These are phyloP conservation scores for Neurospora africana DNA, from an alignment of 495 filamentous ascomycete genomes.

Conservation along the genomic window DNA sequence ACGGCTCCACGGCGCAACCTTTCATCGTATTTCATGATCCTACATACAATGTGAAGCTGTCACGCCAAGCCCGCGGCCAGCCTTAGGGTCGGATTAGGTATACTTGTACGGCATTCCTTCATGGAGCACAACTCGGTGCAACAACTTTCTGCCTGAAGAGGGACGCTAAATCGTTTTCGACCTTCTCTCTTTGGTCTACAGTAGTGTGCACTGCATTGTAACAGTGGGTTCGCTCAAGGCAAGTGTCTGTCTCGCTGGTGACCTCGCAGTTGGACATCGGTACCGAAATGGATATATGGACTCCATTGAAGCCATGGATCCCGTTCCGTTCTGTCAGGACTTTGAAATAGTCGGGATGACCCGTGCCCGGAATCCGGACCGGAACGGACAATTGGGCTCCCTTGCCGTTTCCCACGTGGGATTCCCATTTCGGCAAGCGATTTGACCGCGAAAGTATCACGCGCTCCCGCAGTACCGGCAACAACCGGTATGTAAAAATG, in stretches of 20 bases:
- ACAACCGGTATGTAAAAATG: background rate
- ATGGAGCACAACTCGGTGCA: background rate
- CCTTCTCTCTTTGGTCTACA: background rate
- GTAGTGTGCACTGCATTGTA: background rate
- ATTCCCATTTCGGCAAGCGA: background rate
- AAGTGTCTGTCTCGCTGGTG: background rate
- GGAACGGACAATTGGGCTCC: background rate
- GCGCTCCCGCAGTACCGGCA: background rate
- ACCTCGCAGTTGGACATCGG: background rate
- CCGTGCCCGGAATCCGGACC: background rate
- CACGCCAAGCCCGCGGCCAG: background rate
- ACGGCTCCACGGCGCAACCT: background rate
- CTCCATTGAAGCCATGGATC: background rate
- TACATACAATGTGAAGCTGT: background rate
- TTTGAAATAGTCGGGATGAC: background rate
- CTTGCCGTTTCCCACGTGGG: background rate
- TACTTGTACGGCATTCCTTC: background rate
- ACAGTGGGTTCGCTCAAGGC: background rate
- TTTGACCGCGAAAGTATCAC: background rate
- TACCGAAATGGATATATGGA: background rate
- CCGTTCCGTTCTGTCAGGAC: background rate
- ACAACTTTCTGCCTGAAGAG: background rate
- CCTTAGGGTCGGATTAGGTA: background rate
- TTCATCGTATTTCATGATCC: background rate
- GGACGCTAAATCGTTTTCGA: background rate